Evolutionary conservation across 106 monocot genomes (phyloP).

Genomic region (Alisma plantagoaquatica): DNA sequence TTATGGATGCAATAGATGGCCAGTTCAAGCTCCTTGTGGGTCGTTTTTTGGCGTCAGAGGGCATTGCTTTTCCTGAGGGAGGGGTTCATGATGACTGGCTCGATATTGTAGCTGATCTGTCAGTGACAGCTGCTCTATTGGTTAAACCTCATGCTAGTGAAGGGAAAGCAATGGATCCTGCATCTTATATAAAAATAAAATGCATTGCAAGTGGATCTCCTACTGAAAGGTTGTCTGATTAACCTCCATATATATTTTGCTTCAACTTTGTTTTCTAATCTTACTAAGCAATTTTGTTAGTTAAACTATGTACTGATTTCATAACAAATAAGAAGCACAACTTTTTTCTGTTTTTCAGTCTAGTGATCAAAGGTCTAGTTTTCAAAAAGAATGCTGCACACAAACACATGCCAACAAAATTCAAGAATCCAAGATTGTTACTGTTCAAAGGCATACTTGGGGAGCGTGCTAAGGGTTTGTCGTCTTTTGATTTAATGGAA

Average conservation of each 20-base stretch:
- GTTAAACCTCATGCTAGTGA: slow-evolving; percentile 72
- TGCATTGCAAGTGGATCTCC: slow-evolving; percentile 69
- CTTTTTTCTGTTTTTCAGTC: slow-evolving; percentile 47
- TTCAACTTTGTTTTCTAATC: too few relatives aligned
- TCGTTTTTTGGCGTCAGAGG: slow-evolving; percentile 62
- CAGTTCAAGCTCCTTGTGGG: slow-evolving; percentile 62
- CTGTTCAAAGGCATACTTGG: slow-evolving; percentile 60
- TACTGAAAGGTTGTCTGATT: slow-evolving; percentile 61
- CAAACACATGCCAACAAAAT: slow-evolving; percentile 90
- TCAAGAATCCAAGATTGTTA: slow-evolving; percentile 61
- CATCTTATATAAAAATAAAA: slow-evolving; percentile 83
- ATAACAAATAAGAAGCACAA: too few relatives aligned
- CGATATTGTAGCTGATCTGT: slow-evolving; percentile 61
- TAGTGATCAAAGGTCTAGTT: slow-evolving; percentile 86
- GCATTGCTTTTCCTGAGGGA: slow-evolving; percentile 20
- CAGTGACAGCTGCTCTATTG: slow-evolving; percentile 88
- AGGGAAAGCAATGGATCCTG: slow-evolving; percentile 95
- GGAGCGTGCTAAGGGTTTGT: slow-evolving; percentile 48
- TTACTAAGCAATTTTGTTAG: too few relatives aligned
- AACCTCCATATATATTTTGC: too few relatives aligned
- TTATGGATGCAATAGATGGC: slow-evolving; percentile 76
- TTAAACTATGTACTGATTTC: too few relatives aligned
- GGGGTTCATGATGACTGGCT: slow-evolving; percentile 52
- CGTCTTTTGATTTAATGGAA: slow-evolving; percentile 80
- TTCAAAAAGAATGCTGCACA: slow-evolving; percentile 95